Conservation (phyloP, 495 filamentous ascomycete genomes). For the Podospora comata region DNA sequence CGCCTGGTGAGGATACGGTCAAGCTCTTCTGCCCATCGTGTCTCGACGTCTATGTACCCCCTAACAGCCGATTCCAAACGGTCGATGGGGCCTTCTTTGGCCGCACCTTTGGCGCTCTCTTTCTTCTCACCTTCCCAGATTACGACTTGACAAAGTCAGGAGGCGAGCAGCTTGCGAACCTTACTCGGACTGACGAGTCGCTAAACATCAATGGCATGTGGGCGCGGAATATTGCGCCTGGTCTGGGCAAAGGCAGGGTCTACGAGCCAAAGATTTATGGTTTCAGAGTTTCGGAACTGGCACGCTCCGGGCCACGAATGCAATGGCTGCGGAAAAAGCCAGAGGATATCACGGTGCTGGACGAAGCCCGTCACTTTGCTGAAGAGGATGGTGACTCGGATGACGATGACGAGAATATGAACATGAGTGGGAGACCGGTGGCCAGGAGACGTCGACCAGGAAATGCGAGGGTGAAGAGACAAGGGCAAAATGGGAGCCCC, state of each 20-base stretch:
- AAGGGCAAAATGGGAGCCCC: constrained; percentile 47
- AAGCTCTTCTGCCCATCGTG: constrained; percentile 98
- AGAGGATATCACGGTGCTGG: constrained; percentile 70
- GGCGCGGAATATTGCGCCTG: constrained; percentile 78
- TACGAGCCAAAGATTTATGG: constrained; percentile 97
- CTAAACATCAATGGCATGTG: constrained; percentile 78
- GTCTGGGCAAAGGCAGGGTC: constrained; percentile 75
- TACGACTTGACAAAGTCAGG: constrained; percentile 67
- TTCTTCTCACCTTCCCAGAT: constrained; percentile 98
- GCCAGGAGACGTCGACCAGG: constrained; percentile 37
- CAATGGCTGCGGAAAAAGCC: constrained; percentile 90
- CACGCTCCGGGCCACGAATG: constrained; percentile 87
- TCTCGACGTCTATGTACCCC: constrained; percentile 94
- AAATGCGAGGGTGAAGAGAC: constrained; percentile 26
- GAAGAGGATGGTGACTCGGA: constrained; percentile 47
- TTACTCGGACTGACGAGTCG: constrained; percentile 43
- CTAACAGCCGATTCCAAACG: constrained; percentile 93
- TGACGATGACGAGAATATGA: constrained; percentile 48
- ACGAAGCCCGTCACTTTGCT: constrained; percentile 65
- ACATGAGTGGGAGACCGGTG: constrained; percentile 26
- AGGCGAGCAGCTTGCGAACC: constrained; percentile 42
- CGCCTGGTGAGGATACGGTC: constrained; percentile 93
- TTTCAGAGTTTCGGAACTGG: constrained; percentile 85
- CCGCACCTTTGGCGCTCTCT: constrained; percentile 86
- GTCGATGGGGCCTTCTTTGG: constrained; percentile 99